phyloP scores from a whole-genome alignment of 2,329 filamentous ascomycete genomes.

The Elsinoe batatas region DNA sequence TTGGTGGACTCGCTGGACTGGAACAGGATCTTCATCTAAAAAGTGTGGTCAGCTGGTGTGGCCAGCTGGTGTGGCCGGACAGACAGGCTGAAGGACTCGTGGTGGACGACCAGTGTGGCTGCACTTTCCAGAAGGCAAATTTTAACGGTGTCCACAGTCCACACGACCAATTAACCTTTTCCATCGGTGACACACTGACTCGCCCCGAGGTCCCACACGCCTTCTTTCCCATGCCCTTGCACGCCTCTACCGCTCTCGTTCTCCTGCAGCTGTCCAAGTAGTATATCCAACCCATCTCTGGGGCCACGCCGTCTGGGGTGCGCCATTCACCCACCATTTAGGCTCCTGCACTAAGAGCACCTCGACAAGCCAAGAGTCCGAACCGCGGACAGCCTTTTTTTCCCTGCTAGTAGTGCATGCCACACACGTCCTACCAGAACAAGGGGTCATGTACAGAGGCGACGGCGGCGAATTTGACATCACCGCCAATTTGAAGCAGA shows the following conservation, averaged over 20 bases:
- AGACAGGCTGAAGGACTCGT: not conserved
- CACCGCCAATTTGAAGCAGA: not conserved
- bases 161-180: not conserved
- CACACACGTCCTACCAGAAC: not conserved
- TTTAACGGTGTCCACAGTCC: not conserved
- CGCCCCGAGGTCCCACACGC: not conserved
- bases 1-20: no score
- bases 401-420: not conserved
- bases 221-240: not conserved
- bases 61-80: not conserved
- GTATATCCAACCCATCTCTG: not conserved
- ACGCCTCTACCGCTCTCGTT: not conserved
- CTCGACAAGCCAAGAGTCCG: not conserved
- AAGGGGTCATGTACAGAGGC: not conserved
- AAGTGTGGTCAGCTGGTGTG: not conserved
- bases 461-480: constrained; percentile 5
- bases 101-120: no score
- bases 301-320: not conserved
- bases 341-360: not conserved
- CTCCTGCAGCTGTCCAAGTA: not conserved
- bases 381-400: no score
- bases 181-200: not conserved
- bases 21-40: not conserved
- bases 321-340: constrained; percentile 7
- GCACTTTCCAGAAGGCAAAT: no score